These are phyloP conservation scores for Scedosporium aurantiacum DNA, from an alignment of 2,329 filamentous ascomycete genomes.

Conservation along the genomic window DNA sequence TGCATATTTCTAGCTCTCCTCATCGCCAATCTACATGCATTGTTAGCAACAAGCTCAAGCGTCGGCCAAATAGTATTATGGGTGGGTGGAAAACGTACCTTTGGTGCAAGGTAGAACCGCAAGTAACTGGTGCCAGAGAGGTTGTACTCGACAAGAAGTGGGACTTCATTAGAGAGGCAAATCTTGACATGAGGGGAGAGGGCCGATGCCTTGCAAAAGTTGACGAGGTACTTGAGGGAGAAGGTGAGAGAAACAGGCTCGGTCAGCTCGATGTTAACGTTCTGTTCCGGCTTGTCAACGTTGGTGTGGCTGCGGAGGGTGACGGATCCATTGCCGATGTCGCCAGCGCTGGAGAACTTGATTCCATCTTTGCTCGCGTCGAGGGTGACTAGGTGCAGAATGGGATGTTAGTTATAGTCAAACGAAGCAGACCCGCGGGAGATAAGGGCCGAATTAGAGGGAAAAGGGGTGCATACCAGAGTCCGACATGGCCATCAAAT, in stretches of 20 bases:
- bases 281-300: constrained; percentile 76
- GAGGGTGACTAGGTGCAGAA: constrained; percentile 61
- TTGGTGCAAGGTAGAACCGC: constrained; percentile 95
- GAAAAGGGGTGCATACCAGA: constrained; percentile 55
- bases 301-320: constrained; percentile 81
- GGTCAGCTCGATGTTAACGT: constrained; percentile 79
- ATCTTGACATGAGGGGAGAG: constrained; percentile 78
- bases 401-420: constrained; percentile 10
- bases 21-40: constrained; percentile 16
- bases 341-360: constrained; percentile 86
- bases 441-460: constrained; percentile 58
- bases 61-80: neutral
- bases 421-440: neutral
- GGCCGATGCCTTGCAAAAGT: constrained; percentile 96
- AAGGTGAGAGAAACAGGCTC: constrained; percentile 94
- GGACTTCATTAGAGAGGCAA: constrained; percentile 91
- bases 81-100: constrained; percentile 50
- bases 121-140: constrained; percentile 75
- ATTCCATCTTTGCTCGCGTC: constrained; percentile 95
- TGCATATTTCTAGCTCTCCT: constrained; percentile 13
- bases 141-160: constrained; percentile 85
- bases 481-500: constrained; percentile 85
- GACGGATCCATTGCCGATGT: constrained; percentile 92
- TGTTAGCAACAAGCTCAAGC: neutral
- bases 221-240: constrained; percentile 97